Evolutionary conservation across 2,329 filamentous ascomycete genomes (phyloP), one percentile per base, ranked within the genome.

Genomic region (Bipolaris victoriae): DNA sequence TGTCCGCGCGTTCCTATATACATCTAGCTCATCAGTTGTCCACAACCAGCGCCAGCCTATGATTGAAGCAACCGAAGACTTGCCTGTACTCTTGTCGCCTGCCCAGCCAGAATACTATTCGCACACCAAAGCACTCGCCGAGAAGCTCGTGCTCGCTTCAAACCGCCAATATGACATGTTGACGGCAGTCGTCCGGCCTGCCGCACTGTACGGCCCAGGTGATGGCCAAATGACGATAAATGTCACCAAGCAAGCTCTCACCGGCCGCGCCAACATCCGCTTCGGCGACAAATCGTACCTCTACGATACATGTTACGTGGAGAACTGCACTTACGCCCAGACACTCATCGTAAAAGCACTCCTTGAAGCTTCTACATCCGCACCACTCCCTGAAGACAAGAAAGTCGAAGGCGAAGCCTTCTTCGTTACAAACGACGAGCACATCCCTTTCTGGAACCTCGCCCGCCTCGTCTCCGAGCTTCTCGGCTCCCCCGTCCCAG

Each of bases 1-100:
- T 31, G 35, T 48, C 7, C 24, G 43, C 20, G 51, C 51, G 18
- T 80, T 82, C 57, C 74, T 82, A 20, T 80, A 79, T 61, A 81
- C 79, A 16, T 61, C 57, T 13, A 52, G 49, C 15, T 59, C 62
- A 3, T 59, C 56, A 2, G 13, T 54, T 31, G 41, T 45, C 15
- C 41, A 45, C 41, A 20, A 45, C n/a, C 41, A 45, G 41, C 41
- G 26, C 24, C 22, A 31, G 7, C 41, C 41, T 3, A 29, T 45
- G 41, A 10, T 45, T 0, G 41, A 45, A 45, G 41, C 41, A n/a
- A 45, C 41, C 3, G 41, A 45, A n/a, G 26, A 16, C n/a, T 24
- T 31, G 15, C 41, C 41, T 4, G 41, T 45, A 3, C 41, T 45
- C n/a, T 45, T 45, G 24, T 31, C 26, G 18, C 41, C 41, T 10